Conservation (phyloP, 169 alveolate species). For the Plasmodium gaboni region DNA sequence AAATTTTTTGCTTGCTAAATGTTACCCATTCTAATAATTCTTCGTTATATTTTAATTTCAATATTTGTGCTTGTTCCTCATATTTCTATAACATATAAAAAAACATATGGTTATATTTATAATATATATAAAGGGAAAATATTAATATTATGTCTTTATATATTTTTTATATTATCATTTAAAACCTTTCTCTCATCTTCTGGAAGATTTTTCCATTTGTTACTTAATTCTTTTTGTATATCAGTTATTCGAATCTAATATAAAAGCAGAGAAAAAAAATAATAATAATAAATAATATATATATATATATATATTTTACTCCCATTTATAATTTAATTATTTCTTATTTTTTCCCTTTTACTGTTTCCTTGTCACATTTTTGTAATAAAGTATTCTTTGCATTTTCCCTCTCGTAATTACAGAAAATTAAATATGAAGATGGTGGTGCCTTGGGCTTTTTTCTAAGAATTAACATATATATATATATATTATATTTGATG, state of each 20-base stretch:
- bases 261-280: background rate
- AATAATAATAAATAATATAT: background rate
- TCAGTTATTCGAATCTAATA: slow-evolving; percentile 64
- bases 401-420: slow-evolving; percentile 67
- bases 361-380: slow-evolving; percentile 44
- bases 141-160: background rate
- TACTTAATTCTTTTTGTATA: slow-evolving; percentile 71
- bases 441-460: slow-evolving; percentile 71
- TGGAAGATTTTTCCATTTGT: slow-evolving; percentile 55
- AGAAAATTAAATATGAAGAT: slow-evolving; percentile 68
- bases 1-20: background rate
- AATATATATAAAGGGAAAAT: background rate
- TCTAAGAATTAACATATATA: slow-evolving; percentile 3
- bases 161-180: slow-evolving; percentile 1
- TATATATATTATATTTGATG: background rate
- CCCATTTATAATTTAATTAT: background rate
- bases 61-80: slow-evolving; percentile 66
- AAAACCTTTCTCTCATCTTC: slow-evolving; percentile 68
- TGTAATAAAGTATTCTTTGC: slow-evolving; percentile 34
- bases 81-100: slow-evolving; percentile 14
- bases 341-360: slow-evolving; percentile 17
- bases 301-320: background rate
- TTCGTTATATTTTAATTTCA: slow-evolving; percentile 64
- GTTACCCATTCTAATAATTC: slow-evolving; percentile 70
- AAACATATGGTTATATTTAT: background rate